These are phyloP conservation scores for Arabidopsis suecica DNA, from an alignment of 345 rosid species.

Conservation along the genomic window DNA sequence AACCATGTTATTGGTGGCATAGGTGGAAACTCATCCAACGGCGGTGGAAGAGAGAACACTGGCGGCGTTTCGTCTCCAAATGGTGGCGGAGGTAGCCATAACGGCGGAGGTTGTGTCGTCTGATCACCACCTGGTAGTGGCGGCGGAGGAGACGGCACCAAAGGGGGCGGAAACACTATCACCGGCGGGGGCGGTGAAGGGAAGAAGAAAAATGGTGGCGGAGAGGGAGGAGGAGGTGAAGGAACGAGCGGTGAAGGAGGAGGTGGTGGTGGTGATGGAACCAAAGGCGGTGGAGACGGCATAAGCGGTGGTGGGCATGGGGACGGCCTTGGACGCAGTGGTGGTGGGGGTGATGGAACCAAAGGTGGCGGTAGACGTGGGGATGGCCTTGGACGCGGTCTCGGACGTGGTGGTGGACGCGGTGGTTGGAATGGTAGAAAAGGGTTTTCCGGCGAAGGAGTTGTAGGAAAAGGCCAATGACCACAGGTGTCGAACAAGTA, in stretches of 20 bases:
- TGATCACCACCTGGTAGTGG: constrained; percentile 17
- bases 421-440: constrained; percentile 49
- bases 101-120: constrained; percentile 12
- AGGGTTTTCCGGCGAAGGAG: constrained; percentile 53
- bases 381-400: constrained; percentile 35
- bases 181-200: constrained; percentile 49
- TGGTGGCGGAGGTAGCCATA: constrained; percentile 36
- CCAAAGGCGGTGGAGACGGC: constrained; percentile 1
- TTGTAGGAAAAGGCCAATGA: constrained; percentile 63
- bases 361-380: constrained; percentile 23
- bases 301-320: constrained; percentile 1
- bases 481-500: constrained; percentile 60
- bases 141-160: constrained; percentile 48
- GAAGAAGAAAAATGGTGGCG: constrained; percentile 25
- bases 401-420: constrained; percentile 31
- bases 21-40: constrained; percentile 40
- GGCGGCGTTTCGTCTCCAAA: constrained; percentile 3
- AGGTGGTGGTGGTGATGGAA: constrained; percentile 35
- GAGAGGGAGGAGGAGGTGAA: constrained; percentile 50
- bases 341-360: constrained; percentile 40
- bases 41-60: constrained; percentile 35
- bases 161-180: constrained; percentile 35
- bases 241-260: constrained; percentile 41
- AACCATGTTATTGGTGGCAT: constrained; percentile 43
- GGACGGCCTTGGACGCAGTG: constrained; percentile 28